A percentile compares a stretch with the other conserved stretches of the same genome.
phyloP scores from a whole-genome alignment of 768 basidiomycete genomes.

The Termitomyces sp. region DNA sequence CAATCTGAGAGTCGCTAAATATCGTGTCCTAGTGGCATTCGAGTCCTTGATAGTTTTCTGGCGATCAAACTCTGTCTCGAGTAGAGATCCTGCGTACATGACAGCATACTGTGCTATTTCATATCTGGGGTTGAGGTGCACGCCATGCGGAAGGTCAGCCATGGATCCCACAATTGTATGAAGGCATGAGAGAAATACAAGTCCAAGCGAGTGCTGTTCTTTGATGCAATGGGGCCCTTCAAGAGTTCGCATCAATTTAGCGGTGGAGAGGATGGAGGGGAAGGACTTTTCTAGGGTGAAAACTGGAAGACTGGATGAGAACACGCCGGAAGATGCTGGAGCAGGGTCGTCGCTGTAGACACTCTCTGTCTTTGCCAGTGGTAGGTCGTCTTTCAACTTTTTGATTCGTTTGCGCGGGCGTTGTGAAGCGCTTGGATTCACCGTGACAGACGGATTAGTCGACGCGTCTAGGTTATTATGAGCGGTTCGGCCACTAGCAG shows the following conservation, averaged over 20 bases:
- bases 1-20: constrained; percentile 11
- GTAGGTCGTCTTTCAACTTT: constrained; percentile 4
- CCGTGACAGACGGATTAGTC: background rate
- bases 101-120: constrained; percentile 12
- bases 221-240: constrained; percentile 9
- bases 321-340: constrained; percentile 15
- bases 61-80: constrained; percentile 7
- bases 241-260: constrained; percentile 20
- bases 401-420: constrained; percentile 6
- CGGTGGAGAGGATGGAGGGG: constrained; percentile 27
- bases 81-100: constrained; percentile 8
- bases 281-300: constrained; percentile 28
- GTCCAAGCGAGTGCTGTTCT: constrained; percentile 8
- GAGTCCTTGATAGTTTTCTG: background rate
- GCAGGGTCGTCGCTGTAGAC: constrained; percentile 19
- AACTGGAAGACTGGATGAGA: constrained; percentile 8
- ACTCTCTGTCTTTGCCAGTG: constrained; percentile 17
- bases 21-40: background rate
- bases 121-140: constrained; percentile 8
- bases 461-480: background rate
- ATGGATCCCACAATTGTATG: constrained; percentile 12
- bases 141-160: constrained; percentile 11
- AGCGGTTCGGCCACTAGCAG: constrained; percentile 5
- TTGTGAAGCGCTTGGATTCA: background rate
- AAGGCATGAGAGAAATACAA: constrained; percentile 15